phyloP scores from a whole-genome alignment of 208 protist species.

The Trypanosoma lewisi region DNA sequence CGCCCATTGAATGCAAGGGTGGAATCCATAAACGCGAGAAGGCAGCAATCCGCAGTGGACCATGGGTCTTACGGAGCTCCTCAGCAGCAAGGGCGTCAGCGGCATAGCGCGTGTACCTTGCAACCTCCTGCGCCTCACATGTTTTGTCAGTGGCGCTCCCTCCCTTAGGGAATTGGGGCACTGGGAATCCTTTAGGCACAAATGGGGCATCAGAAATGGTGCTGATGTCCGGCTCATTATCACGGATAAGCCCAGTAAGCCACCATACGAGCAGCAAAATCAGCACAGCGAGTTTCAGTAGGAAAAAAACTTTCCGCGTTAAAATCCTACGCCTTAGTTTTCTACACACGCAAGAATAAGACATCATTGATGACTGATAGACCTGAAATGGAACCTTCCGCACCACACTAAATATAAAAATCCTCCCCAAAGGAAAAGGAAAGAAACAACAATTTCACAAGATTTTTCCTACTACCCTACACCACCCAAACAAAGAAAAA shows the following conservation, averaged over 20 bases:
- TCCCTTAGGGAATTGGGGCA: background rate
- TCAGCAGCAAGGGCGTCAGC: background rate
- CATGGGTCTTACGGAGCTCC: background rate
- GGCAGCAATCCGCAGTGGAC: conserved; percentile 27
- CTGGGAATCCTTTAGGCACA: background rate
- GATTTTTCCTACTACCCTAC: background rate
- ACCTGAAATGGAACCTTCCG: too few relatives aligned
- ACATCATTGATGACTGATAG: too few relatives aligned
- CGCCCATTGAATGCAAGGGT: conserved; percentile 26
- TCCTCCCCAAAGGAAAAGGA: background rate
- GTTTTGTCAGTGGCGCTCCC: background rate
- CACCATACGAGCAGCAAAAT: too few relatives aligned
- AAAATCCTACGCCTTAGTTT: too few relatives aligned
- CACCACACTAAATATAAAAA: too few relatives aligned
- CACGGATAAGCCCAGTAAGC: too few relatives aligned
- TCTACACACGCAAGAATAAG: too few relatives aligned
- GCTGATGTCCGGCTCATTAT: too few relatives aligned
- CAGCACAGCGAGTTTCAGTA: too few relatives aligned
- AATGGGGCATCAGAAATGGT: too few relatives aligned
- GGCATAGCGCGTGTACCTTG: conserved; percentile 3
- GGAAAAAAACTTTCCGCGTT: too few relatives aligned
- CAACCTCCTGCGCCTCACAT: background rate
- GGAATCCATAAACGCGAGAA: conserved; percentile 36
- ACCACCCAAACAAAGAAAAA: background rate
- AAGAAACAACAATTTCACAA: background rate